These are phyloP conservation scores for Rosa chinensis DNA, from an alignment of 306 rosid species.

Conservation along the genomic window DNA sequence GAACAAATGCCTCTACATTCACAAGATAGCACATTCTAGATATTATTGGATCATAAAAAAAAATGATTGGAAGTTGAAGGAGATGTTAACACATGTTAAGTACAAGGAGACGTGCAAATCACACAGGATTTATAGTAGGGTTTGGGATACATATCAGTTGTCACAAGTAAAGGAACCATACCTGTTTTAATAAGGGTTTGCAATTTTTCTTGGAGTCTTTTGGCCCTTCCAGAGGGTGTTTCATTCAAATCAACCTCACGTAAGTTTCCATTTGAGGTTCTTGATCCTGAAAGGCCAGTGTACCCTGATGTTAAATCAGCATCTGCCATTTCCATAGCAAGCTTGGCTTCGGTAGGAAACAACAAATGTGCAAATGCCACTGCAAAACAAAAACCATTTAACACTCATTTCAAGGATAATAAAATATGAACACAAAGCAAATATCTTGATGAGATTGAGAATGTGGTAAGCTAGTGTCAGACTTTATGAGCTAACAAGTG, in stretches of 20 bases:
- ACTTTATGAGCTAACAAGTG: neutral
- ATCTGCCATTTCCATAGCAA: conserved; percentile 79
- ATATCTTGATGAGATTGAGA: neutral
- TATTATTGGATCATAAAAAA: neutral
- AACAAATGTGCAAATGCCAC: conserved; percentile 73
- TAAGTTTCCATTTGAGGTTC: conserved; percentile 52
- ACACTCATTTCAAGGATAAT: conserved; percentile 15
- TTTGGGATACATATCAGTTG: neutral
- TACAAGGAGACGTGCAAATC: neutral
- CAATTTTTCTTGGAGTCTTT: conserved; percentile 59
- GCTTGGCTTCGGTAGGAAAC: conserved; percentile 84
- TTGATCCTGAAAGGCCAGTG: conserved; percentile 27
- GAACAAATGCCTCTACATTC: neutral
- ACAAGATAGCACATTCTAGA: neutral
- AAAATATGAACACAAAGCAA: neutral
- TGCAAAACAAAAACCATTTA: conserved; percentile 34
- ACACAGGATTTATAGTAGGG: neutral
- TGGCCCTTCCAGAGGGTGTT: conserved; percentile 56
- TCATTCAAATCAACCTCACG: conserved; percentile 83
- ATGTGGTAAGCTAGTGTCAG: neutral
- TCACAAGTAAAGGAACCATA: conserved; percentile 20
- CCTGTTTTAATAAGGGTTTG: conserved; percentile 82
- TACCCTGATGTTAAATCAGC: conserved; percentile 40
- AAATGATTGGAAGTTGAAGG: neutral
- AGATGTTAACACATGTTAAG: neutral